Evolutionary conservation across 1,139 yeast genomes (phyloP).

Genomic region (Pichia sorboxylosa): DNA sequence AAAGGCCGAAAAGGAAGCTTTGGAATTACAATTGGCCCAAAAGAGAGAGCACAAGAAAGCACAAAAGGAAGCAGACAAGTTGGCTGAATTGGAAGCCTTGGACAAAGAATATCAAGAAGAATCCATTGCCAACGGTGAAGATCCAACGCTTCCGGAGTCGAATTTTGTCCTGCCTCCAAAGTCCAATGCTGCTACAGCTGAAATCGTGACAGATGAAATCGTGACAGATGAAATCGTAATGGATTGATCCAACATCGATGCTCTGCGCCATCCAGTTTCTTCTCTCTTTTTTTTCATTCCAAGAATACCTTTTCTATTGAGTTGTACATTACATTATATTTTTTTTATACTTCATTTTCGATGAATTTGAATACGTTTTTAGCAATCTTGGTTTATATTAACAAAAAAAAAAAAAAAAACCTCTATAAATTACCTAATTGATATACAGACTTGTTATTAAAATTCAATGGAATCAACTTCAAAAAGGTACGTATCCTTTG

Average conservation of each 20-base stretch:
- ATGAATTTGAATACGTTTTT: no score
- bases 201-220: background rate
- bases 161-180: background rate
- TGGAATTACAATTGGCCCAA: conserved; percentile 6
- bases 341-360: no score
- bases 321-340: no score
- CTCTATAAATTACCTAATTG: no score
- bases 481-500: conserved; percentile 41
- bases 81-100: conserved; percentile 6
- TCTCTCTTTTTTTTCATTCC: no score
- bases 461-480: conserved; percentile 11
- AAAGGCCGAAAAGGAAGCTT: conserved; percentile 5
- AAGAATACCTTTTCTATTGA: no score
- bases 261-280: no score
- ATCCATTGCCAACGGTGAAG: background rate
- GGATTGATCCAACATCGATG: conserved; percentile 4
- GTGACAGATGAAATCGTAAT: conserved; percentile 4
- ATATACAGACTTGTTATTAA: no score
- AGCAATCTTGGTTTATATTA: no score
- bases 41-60: conserved; percentile 7
- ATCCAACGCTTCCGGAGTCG: background rate
- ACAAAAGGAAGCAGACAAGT: conserved; percentile 1
- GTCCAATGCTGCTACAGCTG: no score
- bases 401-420: no score
- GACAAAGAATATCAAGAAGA: background rate